Evolutionary conservation across 495 filamentous ascomycete species (phyloP).

Genomic region (Patellaria atrata): DNA sequence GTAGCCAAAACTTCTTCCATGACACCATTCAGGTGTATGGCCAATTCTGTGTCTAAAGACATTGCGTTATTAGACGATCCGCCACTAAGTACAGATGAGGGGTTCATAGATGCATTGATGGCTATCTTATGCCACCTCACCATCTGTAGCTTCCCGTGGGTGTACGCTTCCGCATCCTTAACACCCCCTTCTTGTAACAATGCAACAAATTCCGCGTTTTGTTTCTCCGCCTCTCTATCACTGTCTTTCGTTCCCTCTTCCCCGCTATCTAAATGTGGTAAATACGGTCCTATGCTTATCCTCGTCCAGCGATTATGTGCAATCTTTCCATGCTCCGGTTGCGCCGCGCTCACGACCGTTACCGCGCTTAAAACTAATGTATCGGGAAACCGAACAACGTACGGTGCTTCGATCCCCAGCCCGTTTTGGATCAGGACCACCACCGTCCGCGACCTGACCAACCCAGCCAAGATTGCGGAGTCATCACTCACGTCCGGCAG

Average conservation of each 20-base stretch:
- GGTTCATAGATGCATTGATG: conserved; percentile 52
- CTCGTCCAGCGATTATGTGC: conserved; percentile 48
- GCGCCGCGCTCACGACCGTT: conserved; percentile 40
- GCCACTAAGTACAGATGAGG: conserved; percentile 42
- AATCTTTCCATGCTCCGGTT: conserved; percentile 35
- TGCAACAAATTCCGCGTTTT: conserved; percentile 21
- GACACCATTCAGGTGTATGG: conserved; percentile 29
- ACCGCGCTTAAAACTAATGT: conserved; percentile 47
- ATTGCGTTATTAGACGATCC: conserved; percentile 35
- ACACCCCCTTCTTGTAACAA: conserved; percentile 32
- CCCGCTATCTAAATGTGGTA: conserved; percentile 17
- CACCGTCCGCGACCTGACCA: conserved; percentile 18
- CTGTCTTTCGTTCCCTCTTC: not conserved
- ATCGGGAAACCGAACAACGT: conserved; percentile 39
- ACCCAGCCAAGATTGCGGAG: conserved; percentile 24
- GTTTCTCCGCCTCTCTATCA: conserved; percentile 7
- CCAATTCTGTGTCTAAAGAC: conserved; percentile 34
- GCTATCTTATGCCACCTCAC: conserved; percentile 51
- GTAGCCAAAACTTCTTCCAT: conserved; percentile 46
- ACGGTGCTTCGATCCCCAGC: conserved; percentile 51
- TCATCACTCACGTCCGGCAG: conserved; percentile 27
- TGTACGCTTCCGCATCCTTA: conserved; percentile 31
- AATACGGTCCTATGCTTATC: conserved; percentile 42
- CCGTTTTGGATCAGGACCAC: conserved; percentile 61
- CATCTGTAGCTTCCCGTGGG: conserved; percentile 38